Evolutionary conservation across 116 monocot species (phyloP).

Genomic region (Iris pallida): DNA sequence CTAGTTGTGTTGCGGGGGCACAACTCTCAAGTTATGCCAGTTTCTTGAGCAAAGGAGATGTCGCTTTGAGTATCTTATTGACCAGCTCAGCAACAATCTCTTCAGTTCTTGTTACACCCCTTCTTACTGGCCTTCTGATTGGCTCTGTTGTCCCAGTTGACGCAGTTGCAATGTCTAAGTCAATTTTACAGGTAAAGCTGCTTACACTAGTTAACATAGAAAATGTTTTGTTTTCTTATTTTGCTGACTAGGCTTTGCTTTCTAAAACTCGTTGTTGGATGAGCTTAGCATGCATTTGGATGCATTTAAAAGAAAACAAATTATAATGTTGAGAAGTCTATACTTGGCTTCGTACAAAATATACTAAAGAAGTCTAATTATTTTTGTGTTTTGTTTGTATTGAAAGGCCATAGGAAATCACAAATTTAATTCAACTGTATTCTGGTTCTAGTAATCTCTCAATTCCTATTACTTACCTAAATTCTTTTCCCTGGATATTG

Average conservation of each 20-base stretch:
- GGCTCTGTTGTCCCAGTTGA: slow-evolving; percentile 96
- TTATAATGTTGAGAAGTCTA: neutral
- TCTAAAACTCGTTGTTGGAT: no score
- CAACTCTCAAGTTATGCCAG: slow-evolving; percentile 98
- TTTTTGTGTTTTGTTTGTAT: no score
- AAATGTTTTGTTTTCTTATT: neutral
- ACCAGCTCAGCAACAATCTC: slow-evolving; percentile 93
- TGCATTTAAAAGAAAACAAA: neutral
- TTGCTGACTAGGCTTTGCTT: no score
- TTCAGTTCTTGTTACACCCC: slow-evolving; percentile 82
- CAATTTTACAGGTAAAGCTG: slow-evolving; percentile 84
- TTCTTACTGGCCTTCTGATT: slow-evolving; percentile 81
- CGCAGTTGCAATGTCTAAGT: slow-evolving; percentile 93
- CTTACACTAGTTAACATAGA: neutral
- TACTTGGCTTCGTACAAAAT: no score
- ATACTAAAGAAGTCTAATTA: no score
- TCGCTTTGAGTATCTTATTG: slow-evolving; percentile 86
- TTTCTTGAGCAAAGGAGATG: slow-evolving; percentile 94
- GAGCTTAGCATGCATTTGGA: neutral
- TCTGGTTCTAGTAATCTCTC: no score
- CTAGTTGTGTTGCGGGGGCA: slow-evolving; percentile 91
- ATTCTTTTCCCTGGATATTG: no score
- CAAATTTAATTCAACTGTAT: no score
- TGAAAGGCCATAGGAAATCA: no score
- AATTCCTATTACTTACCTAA: no score